Conservation (phyloP, 208 protist species). For the Trypanosoma cruzi region DNA sequence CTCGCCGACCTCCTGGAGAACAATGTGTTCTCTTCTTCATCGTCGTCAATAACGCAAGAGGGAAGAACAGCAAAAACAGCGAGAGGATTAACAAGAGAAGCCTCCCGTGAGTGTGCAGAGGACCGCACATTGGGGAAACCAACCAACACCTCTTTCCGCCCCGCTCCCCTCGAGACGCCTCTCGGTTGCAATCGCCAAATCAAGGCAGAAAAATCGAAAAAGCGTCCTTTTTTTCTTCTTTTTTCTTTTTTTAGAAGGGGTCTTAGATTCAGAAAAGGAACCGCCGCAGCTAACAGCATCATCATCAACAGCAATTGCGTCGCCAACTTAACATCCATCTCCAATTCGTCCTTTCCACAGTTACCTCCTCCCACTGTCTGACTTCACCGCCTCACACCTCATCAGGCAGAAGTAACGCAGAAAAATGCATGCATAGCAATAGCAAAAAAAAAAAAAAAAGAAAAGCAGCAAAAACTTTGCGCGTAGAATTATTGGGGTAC, state of each 20-base stretch:
- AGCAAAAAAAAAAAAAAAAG: slow-evolving; percentile 1
- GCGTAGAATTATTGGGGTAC: not conserved
- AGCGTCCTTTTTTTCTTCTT: not conserved
- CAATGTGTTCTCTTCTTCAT: not conserved
- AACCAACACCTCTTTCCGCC: not conserved
- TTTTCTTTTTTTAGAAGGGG: not conserved
- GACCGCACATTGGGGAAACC: not conserved
- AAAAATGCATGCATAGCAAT: not conserved
- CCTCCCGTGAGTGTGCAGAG: not conserved
- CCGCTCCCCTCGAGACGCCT: not conserved
- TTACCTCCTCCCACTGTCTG: not conserved
- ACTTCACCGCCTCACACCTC: no score
- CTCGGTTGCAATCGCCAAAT: not conserved
- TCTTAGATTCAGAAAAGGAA: no score
- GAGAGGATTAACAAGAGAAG: not conserved
- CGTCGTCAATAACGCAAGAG: not conserved
- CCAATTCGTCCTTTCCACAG: no score
- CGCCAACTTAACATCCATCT: no score
- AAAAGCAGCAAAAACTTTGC: not conserved
- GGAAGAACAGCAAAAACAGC: not conserved
- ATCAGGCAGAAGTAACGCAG: not conserved
- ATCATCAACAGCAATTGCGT: no score
- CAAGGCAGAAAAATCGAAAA: no score
- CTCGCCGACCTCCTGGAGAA: not conserved
- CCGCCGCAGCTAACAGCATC: no score